Conservation (phyloP, 176 grass and related monocot species). For the Carex littledalei region DNA sequence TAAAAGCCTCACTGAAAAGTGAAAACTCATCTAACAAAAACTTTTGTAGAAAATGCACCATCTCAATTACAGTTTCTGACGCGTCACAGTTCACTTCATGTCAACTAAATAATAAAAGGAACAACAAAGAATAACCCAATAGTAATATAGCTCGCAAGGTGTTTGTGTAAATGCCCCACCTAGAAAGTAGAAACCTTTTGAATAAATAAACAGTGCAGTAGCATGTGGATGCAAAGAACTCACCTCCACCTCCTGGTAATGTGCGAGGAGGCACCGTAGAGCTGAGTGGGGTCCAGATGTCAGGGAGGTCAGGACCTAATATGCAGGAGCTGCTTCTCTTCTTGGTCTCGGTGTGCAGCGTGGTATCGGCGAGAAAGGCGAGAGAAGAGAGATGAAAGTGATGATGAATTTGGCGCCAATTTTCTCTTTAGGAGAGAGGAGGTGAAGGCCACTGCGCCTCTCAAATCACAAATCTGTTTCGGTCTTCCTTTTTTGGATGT, state of each 20-base stretch:
- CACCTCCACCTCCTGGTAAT: neutral
- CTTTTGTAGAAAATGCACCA: too few relatives aligned
- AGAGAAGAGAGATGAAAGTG: neutral
- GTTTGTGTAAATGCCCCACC: neutral
- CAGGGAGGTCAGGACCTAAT: constrained; percentile 64
- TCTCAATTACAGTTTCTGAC: neutral
- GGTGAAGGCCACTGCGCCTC: neutral
- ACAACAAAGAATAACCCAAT: neutral
- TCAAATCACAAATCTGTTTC: too few relatives aligned
- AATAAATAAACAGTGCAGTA: too few relatives aligned
- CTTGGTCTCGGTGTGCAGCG: neutral
- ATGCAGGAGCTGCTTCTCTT: constrained; percentile 24
- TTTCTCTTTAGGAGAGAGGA: neutral
- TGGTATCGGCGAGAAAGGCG: neutral
- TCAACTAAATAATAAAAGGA: neutral
- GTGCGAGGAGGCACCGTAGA: neutral
- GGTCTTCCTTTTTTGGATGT: too few relatives aligned
- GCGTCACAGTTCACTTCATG: neutral
- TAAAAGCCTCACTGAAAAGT: too few relatives aligned
- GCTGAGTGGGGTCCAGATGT: constrained; percentile 39
- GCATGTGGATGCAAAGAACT: neutral
- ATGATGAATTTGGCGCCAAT: neutral
- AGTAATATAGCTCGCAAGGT: neutral
- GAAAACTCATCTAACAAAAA: too few relatives aligned
- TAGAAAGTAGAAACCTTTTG: neutral